Percentiles rank a stretch among this genome's conserved stretches.
Conservation (phyloP, 2,329 filamentous ascomycete genomes). For the Trichophyton rubrum region DNA sequence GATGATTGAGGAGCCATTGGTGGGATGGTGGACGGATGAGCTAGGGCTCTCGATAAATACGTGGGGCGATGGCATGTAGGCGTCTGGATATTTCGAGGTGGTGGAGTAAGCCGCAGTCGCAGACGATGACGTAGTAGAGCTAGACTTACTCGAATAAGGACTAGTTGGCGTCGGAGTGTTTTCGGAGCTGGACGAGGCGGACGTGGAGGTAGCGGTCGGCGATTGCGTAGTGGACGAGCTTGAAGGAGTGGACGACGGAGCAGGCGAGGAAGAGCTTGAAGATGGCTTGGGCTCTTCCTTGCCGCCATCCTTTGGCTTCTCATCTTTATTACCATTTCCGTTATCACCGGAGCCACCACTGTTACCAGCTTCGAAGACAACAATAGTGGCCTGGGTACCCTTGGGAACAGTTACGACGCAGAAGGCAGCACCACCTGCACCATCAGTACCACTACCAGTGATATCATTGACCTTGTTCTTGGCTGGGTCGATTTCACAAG, state of each 20-base stretch:
- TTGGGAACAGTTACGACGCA: conserved; percentile 65
- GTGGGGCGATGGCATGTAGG: conserved; percentile 7
- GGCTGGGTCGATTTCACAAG: conserved; percentile 57
- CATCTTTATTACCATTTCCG: neutral
- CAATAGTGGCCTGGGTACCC: conserved; percentile 54
- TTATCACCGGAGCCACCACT: conserved; percentile 26
- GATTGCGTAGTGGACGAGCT: conserved; percentile 6
- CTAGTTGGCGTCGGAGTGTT: conserved; percentile 11
- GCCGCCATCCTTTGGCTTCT: neutral
- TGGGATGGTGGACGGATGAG: conserved; percentile 7
- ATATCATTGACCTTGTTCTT: conserved; percentile 46
- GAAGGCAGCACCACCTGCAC: conserved; percentile 57
- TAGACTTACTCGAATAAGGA: conserved; percentile 7
- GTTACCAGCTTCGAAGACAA: conserved; percentile 41
- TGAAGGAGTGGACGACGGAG: conserved; percentile 6
- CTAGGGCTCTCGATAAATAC: conserved; percentile 10
- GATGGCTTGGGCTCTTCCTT: neutral
- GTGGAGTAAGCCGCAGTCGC: conserved; percentile 5
- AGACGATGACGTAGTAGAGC: conserved; percentile 1
- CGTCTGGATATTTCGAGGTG: conserved; percentile 3
- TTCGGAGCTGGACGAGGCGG: conserved; percentile 16
- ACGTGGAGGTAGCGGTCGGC: conserved; percentile 13
- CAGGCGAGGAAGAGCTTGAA: neutral
- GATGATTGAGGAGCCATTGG: conserved; percentile 10
- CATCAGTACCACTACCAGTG: conserved; percentile 43